phyloP scores from a whole-genome alignment of 2,329 filamentous ascomycete genomes.

The Sphaerostilbella broomeana region DNA sequence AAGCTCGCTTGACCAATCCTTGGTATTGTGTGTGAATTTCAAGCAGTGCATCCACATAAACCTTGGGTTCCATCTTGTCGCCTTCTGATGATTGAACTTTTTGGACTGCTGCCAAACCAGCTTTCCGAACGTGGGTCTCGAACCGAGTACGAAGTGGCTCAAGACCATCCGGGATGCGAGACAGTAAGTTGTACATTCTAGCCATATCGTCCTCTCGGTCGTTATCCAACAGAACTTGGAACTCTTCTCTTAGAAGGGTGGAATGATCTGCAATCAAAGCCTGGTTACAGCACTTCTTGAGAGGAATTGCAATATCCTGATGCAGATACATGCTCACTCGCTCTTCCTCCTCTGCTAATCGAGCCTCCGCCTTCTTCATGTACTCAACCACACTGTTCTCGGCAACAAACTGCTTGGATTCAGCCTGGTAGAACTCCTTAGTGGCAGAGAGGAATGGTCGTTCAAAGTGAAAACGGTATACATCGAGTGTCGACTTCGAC shows the following conservation, averaged over 20 bases:
- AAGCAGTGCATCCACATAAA: slow-evolving; percentile 90
- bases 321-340: slow-evolving; percentile 89
- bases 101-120: slow-evolving; percentile 78
- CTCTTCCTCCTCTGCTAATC: slow-evolving; percentile 88
- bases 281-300: slow-evolving; percentile 84
- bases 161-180: slow-evolving; percentile 81
- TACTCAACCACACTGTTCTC: slow-evolving; percentile 98
- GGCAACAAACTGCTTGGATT: slow-evolving; percentile 89
- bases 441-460: slow-evolving; percentile 84
- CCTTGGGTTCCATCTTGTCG: slow-evolving; percentile 88
- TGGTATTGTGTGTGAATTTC: slow-evolving; percentile 94
- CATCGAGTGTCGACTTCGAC: slow-evolving; percentile 88
- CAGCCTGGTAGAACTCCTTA: slow-evolving; percentile 76
- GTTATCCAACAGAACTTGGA: slow-evolving; percentile 87
- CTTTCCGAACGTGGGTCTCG: slow-evolving; percentile 86
- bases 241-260: slow-evolving; percentile 81
- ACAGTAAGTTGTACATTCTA: slow-evolving; percentile 89
- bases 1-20: slow-evolving; percentile 82
- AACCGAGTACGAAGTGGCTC: slow-evolving; percentile 83
- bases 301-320: slow-evolving; percentile 73
- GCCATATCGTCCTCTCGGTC: slow-evolving; percentile 93
- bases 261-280: slow-evolving; percentile 88
- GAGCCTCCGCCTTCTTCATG: slow-evolving; percentile 96
- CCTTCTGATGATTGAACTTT: slow-evolving; percentile 82
- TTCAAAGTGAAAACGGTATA: slow-evolving; percentile 91